phyloP scores from a whole-genome alignment of 2,329 filamentous ascomycete species.

The Akanthomyces dipterigenus region DNA sequence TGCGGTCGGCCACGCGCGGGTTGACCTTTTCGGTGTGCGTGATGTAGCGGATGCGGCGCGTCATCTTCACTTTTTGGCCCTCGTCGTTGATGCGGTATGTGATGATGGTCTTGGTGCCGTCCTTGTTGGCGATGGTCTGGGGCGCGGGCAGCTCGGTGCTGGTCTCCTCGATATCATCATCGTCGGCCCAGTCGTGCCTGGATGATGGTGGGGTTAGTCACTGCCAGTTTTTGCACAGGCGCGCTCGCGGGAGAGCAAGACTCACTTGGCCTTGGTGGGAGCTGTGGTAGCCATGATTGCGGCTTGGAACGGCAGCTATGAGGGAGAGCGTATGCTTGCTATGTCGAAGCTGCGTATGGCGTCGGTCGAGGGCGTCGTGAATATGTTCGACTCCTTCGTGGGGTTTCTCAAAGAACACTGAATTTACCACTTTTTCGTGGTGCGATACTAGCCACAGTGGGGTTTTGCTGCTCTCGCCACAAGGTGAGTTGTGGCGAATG shows the following conservation, averaged over 20 bases:
- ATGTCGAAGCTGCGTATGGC: slow-evolving; percentile 13
- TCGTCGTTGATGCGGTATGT: slow-evolving; percentile 87
- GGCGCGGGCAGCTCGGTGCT: slow-evolving; percentile 66
- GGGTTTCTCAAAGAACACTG: slow-evolving; percentile 29
- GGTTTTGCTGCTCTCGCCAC: slow-evolving; percentile 16
- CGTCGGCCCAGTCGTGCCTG: slow-evolving; percentile 86
- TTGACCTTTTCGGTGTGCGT: slow-evolving; percentile 91
- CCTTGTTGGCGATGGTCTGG: slow-evolving; percentile 92
- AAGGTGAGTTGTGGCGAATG: slow-evolving; percentile 2
- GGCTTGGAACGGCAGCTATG: slow-evolving; percentile 12
- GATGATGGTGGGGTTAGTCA: slow-evolving; percentile 31
- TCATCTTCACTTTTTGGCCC: slow-evolving; percentile 94
- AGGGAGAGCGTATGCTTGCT: neutral
- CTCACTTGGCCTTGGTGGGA: slow-evolving; percentile 36
- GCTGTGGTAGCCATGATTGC: slow-evolving; percentile 33
- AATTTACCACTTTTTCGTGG: slow-evolving; percentile 37
- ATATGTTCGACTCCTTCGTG: slow-evolving; percentile 22
- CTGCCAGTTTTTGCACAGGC: slow-evolving; percentile 1
- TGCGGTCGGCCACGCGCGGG: slow-evolving; percentile 91
- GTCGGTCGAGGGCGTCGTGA: slow-evolving; percentile 19
- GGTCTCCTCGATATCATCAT: slow-evolving; percentile 78
- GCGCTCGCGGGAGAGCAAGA: slow-evolving; percentile 14
- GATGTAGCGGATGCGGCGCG: slow-evolving; percentile 87
- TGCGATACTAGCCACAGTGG: slow-evolving; percentile 30
- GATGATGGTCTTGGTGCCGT: slow-evolving; percentile 94